Evolutionary conservation across 1,139 yeast species (phyloP), one percentile per base, ranked within the genome.

Genomic region (Trichomonascaceae sp.): DNA sequence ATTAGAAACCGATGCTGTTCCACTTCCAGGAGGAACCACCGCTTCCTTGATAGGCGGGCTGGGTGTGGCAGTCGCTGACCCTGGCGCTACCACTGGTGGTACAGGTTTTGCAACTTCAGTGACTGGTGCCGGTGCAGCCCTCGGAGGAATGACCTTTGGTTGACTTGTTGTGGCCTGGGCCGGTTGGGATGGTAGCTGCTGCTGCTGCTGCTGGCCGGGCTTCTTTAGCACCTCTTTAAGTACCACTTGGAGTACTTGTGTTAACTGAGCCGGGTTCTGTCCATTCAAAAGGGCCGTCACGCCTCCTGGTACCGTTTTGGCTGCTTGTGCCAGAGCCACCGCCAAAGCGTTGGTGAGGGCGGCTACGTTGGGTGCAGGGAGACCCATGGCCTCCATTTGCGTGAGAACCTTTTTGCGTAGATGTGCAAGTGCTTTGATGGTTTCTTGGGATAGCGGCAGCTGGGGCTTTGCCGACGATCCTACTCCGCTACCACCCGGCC

Each of bases 271-370:
- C 1, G 95, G 94, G 37, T 89, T 87, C 48, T 78, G 78, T 41
- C 84, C 93, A 47, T 80, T 85, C 50, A 81, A 67, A 44, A 41
- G 42, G 35, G 81, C 77, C 18, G 80, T 74, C 43, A 79, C 65
- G 8, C 87, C 93, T 41, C 44, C 43, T 14, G 51, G 40, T 46
- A 81, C 92, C 23, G 82, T 82, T 47, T 75, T 77, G 0, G 94
- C 94, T 15, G 87, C 87, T 43, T 79, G 95, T 2, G 93, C 87
- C 42, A 85, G 84, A 0, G 95, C 87, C 59, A 87, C 80, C 3
- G 95, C 94, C 45, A 85, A 65, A 0, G 95, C 95, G 48, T 80
- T 85, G n/a, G 95, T 84, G 45, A 85, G 66, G 37, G 84, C 73
- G 39, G 75, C 81, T 17, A 57, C 47, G 39, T 52, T 55, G 32